Conservation (phyloP, 768 basidiomycete genomes). For the Coprinopsis marcescibilis region DNA sequence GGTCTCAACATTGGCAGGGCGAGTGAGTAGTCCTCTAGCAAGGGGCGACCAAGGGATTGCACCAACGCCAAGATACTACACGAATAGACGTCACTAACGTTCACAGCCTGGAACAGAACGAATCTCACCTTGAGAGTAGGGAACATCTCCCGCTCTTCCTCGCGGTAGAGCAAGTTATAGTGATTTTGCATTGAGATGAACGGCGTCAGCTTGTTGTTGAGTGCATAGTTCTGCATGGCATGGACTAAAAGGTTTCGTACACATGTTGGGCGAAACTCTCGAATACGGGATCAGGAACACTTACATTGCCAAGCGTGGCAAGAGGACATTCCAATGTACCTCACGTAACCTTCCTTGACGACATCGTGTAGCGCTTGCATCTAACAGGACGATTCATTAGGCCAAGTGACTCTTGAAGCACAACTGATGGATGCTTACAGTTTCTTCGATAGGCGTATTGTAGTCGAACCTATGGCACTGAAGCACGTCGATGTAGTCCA, state of each 20-base stretch:
- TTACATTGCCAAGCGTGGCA: slow-evolving; percentile 52
- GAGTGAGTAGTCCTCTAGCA: slow-evolving; percentile 44
- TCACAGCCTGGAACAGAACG: neutral
- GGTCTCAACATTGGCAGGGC: slow-evolving; percentile 33
- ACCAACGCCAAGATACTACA: slow-evolving; percentile 46
- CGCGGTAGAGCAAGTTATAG: slow-evolving; percentile 54
- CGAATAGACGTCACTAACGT: neutral
- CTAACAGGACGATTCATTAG: slow-evolving; percentile 18
- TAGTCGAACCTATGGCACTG: slow-evolving; percentile 63
- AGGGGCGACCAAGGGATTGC: slow-evolving; percentile 58
- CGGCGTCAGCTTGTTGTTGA: slow-evolving; percentile 48
- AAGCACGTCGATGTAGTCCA: slow-evolving; percentile 73
- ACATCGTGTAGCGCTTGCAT: slow-evolving; percentile 69
- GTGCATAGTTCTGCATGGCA: slow-evolving; percentile 56
- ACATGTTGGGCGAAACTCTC: neutral
- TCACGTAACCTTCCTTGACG: slow-evolving; percentile 54
- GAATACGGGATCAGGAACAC: slow-evolving; percentile 9
- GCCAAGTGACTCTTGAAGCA: neutral
- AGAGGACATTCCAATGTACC: slow-evolving; percentile 56
- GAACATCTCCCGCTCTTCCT: slow-evolving; percentile 63
- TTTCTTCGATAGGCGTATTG: slow-evolving; percentile 56
- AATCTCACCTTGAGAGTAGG: slow-evolving; percentile 44
- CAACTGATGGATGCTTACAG: slow-evolving; percentile 22
- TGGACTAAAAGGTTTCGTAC: slow-evolving; percentile 28
- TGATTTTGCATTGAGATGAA: slow-evolving; percentile 73